Percentiles rank a stretch among this genome's conserved stretches.
These are phyloP conservation scores for Leccinum fuscescens DNA, from an alignment of 1,284 basidiomycete genomes.

Conservation along the genomic window DNA sequence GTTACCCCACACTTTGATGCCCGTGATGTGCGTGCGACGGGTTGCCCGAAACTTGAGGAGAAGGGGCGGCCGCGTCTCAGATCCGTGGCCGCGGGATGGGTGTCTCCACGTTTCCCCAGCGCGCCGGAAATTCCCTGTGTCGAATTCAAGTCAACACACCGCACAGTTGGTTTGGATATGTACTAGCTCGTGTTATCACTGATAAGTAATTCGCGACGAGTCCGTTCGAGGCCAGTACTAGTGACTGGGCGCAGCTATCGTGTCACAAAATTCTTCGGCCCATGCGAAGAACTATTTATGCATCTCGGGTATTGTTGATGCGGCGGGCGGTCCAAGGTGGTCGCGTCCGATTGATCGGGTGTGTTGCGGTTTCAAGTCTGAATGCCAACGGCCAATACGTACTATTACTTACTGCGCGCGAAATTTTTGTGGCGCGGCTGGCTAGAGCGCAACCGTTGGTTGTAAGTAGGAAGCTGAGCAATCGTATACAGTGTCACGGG, in stretches of 20 bases:
- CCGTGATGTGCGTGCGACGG: not conserved
- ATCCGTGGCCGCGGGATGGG: slow-evolving; percentile 9
- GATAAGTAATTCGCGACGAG: not conserved
- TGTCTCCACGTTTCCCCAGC: slow-evolving; percentile 13
- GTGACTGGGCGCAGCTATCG: not conserved
- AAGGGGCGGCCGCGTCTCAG: slow-evolving; percentile 18
- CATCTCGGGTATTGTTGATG: not conserved
- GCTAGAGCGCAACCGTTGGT: not conserved
- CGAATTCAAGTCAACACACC: slow-evolving; percentile 7
- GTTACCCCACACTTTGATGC: slow-evolving; percentile 26
- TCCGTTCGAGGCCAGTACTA: not conserved
- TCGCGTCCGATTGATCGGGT: not conserved
- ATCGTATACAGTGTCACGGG: not conserved
- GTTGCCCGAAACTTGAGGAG: not conserved
- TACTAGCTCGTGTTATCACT: not conserved
- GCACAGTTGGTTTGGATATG: not conserved
- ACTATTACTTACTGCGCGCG: not conserved
- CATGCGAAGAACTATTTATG: too few relatives aligned
- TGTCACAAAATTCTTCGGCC: too few relatives aligned
- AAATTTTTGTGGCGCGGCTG: not conserved
- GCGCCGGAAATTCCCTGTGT: not conserved
- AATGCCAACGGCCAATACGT: not conserved
- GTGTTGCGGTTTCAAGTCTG: slow-evolving; percentile 11
- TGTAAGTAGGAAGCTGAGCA: not conserved
- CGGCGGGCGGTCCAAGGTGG: not conserved